These are phyloP conservation scores for Nannizzia gypsea DNA, from an alignment of 2,329 filamentous ascomycete genomes.

Conservation along the genomic window DNA sequence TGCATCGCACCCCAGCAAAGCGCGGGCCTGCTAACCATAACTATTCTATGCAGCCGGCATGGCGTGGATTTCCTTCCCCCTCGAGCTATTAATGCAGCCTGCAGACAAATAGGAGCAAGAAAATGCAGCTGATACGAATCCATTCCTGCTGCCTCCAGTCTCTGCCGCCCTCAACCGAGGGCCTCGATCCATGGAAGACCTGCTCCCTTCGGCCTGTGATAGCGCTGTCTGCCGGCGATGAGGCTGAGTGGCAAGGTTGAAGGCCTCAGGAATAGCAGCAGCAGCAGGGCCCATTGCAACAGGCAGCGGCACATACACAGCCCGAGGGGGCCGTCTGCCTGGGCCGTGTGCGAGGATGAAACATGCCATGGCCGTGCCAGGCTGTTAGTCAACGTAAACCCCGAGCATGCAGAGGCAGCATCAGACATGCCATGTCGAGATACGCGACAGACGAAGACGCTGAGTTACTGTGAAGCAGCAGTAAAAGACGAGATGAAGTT, in stretches of 20 bases:
- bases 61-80: not conserved
- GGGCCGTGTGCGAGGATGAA: not conserved
- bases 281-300: too few species aligned
- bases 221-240: not conserved
- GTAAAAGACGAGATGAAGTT: not conserved
- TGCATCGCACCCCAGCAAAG: not conserved
- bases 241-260: not conserved
- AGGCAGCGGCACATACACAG: not conserved
- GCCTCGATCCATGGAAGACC: not conserved
- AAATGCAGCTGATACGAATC: not conserved
- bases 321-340: not conserved
- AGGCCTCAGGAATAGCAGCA: too few species aligned
- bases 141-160: not conserved
- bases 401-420: too few species aligned
- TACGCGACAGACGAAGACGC: not conserved
- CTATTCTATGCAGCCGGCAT: not conserved
- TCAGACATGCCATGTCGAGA: not conserved
- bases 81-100: not conserved
- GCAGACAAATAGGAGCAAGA: not conserved
- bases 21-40: not conserved
- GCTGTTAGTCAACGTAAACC: not conserved
- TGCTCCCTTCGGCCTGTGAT: not conserved
- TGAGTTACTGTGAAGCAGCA: not conserved
- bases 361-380: not conserved
- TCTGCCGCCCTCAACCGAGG: not conserved